Evolutionary conservation across 1,284 basidiomycete species (phyloP).

Genomic region (Papiliotrema nemorosa): DNA sequence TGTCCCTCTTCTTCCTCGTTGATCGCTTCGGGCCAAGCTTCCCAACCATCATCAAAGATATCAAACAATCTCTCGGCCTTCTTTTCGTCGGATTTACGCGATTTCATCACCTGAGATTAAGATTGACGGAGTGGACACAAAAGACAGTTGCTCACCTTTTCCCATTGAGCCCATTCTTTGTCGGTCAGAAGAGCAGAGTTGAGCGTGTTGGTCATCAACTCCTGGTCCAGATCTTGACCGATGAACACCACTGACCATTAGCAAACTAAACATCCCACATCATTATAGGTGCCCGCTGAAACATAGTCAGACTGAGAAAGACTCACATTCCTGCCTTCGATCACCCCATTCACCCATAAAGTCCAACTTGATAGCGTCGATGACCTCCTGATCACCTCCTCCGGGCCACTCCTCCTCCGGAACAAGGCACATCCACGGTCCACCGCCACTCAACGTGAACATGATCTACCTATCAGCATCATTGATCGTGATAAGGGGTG

Average conservation of each 20-base stretch:
- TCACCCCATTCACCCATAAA: constrained; percentile 52
- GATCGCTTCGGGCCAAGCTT: constrained; percentile 7
- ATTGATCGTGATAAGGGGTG: no score
- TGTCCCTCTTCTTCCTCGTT: constrained; percentile 2
- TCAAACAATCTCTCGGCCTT: constrained; percentile 41
- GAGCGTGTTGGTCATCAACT: constrained; percentile 42
- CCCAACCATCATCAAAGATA: constrained; percentile 38
- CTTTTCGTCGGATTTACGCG: constrained; percentile 23
- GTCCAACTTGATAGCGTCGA: constrained; percentile 47
- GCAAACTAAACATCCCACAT: not conserved
- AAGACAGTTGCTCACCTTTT: constrained; percentile 20
- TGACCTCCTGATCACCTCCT: constrained; percentile 40
- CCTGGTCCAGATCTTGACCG: constrained; percentile 40
- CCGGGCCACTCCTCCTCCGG: constrained; percentile 47
- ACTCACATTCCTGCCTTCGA: constrained; percentile 49
- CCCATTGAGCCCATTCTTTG: constrained; percentile 48
- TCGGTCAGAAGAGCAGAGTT: constrained; percentile 47
- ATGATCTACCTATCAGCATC: constrained; percentile 26
- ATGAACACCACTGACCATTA: constrained; percentile 37
- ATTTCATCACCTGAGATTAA: constrained; percentile 41
- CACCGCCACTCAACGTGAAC: constrained; percentile 49
- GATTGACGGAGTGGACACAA: not conserved
- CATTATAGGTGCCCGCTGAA: not conserved
- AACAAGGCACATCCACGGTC: constrained; percentile 49
- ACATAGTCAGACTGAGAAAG: constrained; percentile 4